Conservation (phyloP, 768 basidiomycete species). For the Leccinum arenicola region DNA sequence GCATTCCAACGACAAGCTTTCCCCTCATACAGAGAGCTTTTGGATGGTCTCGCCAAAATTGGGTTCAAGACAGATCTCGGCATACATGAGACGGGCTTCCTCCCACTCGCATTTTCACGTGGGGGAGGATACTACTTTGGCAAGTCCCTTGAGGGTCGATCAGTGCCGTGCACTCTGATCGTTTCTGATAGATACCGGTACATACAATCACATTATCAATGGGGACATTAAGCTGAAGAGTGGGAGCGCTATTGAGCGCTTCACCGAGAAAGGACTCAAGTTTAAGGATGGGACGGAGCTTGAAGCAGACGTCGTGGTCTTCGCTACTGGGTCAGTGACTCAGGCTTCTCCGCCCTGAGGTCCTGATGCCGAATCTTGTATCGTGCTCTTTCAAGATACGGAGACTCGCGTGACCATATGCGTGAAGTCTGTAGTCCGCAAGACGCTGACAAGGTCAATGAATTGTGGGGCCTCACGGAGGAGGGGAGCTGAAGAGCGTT, state of each 20-base stretch:
- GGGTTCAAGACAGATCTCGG: slow-evolving; percentile 41
- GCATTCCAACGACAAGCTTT: background rate
- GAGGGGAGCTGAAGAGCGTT: slow-evolving; percentile 56
- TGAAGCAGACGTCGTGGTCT: slow-evolving; percentile 32
- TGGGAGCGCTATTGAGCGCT: slow-evolving; percentile 33
- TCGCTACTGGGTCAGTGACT: slow-evolving; percentile 27
- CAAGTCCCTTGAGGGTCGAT: slow-evolving; percentile 1
- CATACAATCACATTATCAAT: slow-evolving; percentile 41
- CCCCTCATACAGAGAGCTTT: slow-evolving; percentile 26
- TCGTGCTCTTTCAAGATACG: slow-evolving; percentile 35
- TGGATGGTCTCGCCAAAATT: slow-evolving; percentile 36
- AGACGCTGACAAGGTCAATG: slow-evolving; percentile 42
- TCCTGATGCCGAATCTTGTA: background rate
- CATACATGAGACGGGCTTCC: slow-evolving; percentile 31
- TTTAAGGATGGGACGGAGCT: slow-evolving; percentile 30
- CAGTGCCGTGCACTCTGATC: background rate
- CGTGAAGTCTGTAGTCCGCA: slow-evolving; percentile 45
- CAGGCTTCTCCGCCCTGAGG: background rate
- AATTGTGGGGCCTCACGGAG: slow-evolving; percentile 60
- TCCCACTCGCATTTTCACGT: slow-evolving; percentile 25
- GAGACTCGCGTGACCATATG: slow-evolving; percentile 41
- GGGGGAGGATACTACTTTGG: slow-evolving; percentile 43
- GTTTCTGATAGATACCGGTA: slow-evolving; percentile 33
- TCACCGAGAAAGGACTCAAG: slow-evolving; percentile 30
- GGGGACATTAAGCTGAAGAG: slow-evolving; percentile 52